These are phyloP conservation scores for Wickerhamia fluorescens DNA, from an alignment of 805 yeast species.

Conservation along the genomic window DNA sequence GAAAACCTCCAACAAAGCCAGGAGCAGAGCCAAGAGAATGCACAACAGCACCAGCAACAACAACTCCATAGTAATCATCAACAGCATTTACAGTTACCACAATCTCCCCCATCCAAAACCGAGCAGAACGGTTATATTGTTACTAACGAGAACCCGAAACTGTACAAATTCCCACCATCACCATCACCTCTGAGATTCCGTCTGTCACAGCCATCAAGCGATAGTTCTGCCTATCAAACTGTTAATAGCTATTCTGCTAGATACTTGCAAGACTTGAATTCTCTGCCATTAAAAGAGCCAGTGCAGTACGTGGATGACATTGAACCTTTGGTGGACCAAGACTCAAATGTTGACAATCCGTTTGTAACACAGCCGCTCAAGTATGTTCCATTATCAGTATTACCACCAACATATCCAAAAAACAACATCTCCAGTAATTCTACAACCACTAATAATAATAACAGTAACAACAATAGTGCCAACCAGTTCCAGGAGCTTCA, in stretches of 20 bases:
- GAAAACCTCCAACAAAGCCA: constrained; percentile 1
- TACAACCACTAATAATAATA: no score
- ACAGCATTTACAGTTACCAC: no score
- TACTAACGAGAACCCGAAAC: constrained; percentile 39
- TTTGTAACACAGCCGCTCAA: no score
- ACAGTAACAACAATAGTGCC: no score
- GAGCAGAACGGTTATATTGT: constrained; percentile 37
- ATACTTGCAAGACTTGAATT: constrained; percentile 30
- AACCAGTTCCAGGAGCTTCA: constrained; percentile 1
- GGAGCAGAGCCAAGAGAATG: background rate
- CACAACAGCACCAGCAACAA: background rate
- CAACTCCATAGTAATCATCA: constrained; percentile 1
- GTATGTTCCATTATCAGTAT: no score
- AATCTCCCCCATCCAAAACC: constrained; percentile 6
- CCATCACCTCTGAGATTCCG: constrained; percentile 11
- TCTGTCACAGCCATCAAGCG: constrained; percentile 1
- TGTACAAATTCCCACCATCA: constrained; percentile 51
- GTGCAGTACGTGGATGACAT: constrained; percentile 34
- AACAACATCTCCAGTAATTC: no score
- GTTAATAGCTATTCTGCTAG: constrained; percentile 33
- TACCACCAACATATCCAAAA: no score
- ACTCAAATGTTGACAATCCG: no score
- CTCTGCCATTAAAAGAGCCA: constrained; percentile 4
- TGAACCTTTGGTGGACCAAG: constrained; percentile 22
- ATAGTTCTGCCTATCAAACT: constrained; percentile 5